These are phyloP conservation scores for Papiliotrema terrestris DNA, from an alignment of 1,284 basidiomycete genomes.

Conservation along the genomic window DNA sequence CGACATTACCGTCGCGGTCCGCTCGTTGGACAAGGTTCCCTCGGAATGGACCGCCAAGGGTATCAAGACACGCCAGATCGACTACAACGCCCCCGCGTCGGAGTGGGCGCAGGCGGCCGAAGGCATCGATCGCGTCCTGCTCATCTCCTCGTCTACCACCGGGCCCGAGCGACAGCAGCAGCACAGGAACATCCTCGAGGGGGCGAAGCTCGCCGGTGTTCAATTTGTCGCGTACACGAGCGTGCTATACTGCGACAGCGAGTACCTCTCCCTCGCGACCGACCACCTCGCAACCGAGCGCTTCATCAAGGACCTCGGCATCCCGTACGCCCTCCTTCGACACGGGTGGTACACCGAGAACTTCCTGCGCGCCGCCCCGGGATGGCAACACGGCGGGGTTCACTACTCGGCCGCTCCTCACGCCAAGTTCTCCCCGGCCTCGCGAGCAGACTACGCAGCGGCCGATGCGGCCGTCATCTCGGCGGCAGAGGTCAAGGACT, in stretches of 20 bases:
- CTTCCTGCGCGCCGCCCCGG: not conserved
- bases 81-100: not conserved
- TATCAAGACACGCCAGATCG: not conserved
- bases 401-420: not conserved
- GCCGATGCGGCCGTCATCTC: not conserved
- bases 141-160: not conserved
- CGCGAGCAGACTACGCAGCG: not conserved
- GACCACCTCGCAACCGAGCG: not conserved
- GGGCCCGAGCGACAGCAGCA: not conserved
- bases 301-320: not conserved
- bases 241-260: not conserved
- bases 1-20: too few species aligned
- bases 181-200: not conserved
- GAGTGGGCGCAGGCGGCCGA: not conserved
- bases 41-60: not conserved
- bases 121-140: not conserved
- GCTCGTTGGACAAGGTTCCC: not conserved
- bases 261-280: not conserved
- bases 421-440: not conserved
- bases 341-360: conserved; percentile 1
- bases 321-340: not conserved
- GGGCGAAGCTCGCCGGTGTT: not conserved
- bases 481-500: not conserved
- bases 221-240: not conserved
- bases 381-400: not conserved